Evolutionary conservation across 192 early-diverging fungal species (phyloP), one percentile per base, ranked within the genome.

Genomic region (Umbelopsis sp.): DNA sequence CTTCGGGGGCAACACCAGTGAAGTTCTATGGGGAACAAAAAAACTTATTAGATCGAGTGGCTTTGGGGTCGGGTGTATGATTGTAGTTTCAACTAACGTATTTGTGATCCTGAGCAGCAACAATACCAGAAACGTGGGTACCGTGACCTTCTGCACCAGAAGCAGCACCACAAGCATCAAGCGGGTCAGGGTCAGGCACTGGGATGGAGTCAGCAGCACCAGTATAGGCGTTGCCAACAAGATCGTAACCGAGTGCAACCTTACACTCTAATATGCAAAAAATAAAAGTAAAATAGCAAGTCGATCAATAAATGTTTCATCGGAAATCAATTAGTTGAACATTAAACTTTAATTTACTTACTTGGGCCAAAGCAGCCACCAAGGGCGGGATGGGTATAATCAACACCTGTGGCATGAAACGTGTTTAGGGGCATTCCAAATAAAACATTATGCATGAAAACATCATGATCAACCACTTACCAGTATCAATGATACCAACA

Each of bases 401-500:
- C 88, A n/a, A 90, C 79, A 47, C 75, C 74, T 76, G 6, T 67
- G 64, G 51, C 27, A 61, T 53, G 35, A 71, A 49, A 37, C 25
- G 25, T 50, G 20, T 50, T 44, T 16, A 33, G 27, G 65, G 16
- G 23, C 37, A 16, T 41, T 25, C 6, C 53, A 46, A 23, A 61
- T n/a, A 46, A 58, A 64, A 3, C 64, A 45, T 8, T 30, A 44
- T 37, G 1, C 47, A 22, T 67, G 6, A 21, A 5, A 23, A n/a
- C 23, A 16, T 41, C 37, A 41, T 10, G 37, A 6, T 10, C 27
- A 49, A 15, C 11, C 22, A 35, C 69, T 66, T 73, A 75, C 91
- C 90, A 18, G 81, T 85, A 77, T 92, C 91, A 27, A 92, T 68
- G 65, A 93, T 74, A 65, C 88, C 90, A 47, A 93, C 82, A 45